Evolutionary conservation across 345 rosid genomes (phyloP), one percentile per base, ranked within the genome.

Genomic region (Sonneratia alba): DNA sequence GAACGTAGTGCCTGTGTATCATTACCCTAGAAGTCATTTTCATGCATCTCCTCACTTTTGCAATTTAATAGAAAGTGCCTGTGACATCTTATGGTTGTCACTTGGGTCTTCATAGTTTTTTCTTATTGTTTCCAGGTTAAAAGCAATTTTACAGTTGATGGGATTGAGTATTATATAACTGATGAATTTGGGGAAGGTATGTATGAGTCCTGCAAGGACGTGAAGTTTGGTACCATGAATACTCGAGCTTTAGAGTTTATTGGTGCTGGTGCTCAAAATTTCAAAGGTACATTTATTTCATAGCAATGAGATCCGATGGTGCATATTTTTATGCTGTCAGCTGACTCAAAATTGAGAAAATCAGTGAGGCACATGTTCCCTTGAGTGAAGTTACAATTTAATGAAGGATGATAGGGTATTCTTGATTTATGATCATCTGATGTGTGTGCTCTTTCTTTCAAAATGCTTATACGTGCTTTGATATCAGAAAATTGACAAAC

Each of bases 161-260:
- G 85, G 67, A 94, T 94, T 81, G 86, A 87, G 68, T 91, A 80
- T 82, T 83, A 74, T 76, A 74, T 87, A 75, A 83, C 89, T 63
- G 96, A 94, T 81, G 81, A 84, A 76, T 94, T 91, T 78, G 96
- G 97, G 77, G 85, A 85, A 68, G 95, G 90, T 49, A 61, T 91
- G 72, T 94, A 85, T 68, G 86, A 91, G 57, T 91, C 98, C 69
- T 94, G 98, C 85, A 88, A 90, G 81, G 91, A 90, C 77, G 99
- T 92, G 70, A 91, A 94, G 82, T 94, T 90, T 75, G 99, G 98
- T 74, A 90, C 96, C 73, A 87, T 94, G 78, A 94, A 94, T 72
- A 84, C 86, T 71, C 85, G 88, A 34, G 97, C 97, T 72, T 10
- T 94, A 45, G 87, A 87, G 37, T 88, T 91, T 76, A 77, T 94